Evolutionary conservation across 1,139 yeast species (phyloP).

Genomic region (Magnusiomyces tetraspermus): DNA sequence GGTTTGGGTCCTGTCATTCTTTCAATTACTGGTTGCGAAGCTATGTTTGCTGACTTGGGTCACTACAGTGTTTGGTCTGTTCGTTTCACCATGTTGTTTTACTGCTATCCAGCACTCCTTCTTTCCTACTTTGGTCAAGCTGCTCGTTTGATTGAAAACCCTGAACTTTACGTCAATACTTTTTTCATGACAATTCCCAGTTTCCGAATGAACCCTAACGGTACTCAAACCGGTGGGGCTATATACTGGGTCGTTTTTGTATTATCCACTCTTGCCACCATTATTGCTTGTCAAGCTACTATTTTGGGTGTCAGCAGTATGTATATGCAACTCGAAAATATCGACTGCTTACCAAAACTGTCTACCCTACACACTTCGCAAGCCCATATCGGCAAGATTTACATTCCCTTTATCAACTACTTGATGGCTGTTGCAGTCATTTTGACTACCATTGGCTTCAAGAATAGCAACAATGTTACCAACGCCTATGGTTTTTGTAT

Average conservation of each 20-base stretch:
- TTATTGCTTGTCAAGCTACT: conserved; percentile 53
- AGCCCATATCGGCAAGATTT: conserved; percentile 40
- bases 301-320: conserved; percentile 49
- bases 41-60: conserved; percentile 56
- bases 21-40: conserved; percentile 51
- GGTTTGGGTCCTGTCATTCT: conserved; percentile 44
- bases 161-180: conserved; percentile 41
- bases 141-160: conserved; percentile 40
- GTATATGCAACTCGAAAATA: conserved; percentile 42
- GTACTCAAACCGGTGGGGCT: not conserved
- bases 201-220: conserved; percentile 41
- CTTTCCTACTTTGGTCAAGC: conserved; percentile 50
- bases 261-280: conserved; percentile 45
- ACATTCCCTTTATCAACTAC: conserved; percentile 43
- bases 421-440: conserved; percentile 43
- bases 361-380: conserved; percentile 40
- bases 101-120: conserved; percentile 47
- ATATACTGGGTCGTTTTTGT: conserved; percentile 29
- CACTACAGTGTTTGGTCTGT: conserved; percentile 45
- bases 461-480: conserved; percentile 42
- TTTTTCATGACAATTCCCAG: conserved; percentile 43
- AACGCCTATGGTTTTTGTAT: conserved; percentile 56
- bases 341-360: conserved; percentile 47
- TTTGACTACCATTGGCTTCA: conserved; percentile 44
- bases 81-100: conserved; percentile 38